Percentiles rank a stretch among this genome's conserved stretches.
Conservation (phyloP, 345 rosid species). For the Camelina neglecta region DNA sequence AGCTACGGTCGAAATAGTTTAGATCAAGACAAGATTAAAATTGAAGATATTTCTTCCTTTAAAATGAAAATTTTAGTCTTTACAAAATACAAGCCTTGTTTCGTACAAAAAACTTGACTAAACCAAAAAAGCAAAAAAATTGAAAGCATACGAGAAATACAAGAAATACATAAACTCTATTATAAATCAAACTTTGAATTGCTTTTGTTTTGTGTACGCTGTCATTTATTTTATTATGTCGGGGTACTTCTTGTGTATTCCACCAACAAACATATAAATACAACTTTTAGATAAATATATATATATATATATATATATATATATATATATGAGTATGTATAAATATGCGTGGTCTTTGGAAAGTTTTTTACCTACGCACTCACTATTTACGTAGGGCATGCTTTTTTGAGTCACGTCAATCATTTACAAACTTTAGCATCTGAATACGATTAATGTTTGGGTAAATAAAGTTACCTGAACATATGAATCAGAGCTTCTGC, state of each 20-base stretch:
- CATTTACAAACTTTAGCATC: slow-evolving; percentile 47
- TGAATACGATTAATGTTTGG: slow-evolving; percentile 37
- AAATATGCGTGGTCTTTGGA: slow-evolving; percentile 17
- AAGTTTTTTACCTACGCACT: slow-evolving; percentile 18
- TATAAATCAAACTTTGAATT: background rate
- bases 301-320: background rate
- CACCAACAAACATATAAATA: slow-evolving; percentile 31
- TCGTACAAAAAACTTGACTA: no score
- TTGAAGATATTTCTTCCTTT: background rate
- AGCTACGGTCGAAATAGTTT: background rate
- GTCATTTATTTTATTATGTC: slow-evolving; percentile 10
- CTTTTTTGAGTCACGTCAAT: slow-evolving; percentile 46
- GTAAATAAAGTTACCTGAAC: slow-evolving; percentile 40
- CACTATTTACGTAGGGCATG: slow-evolving; percentile 45
- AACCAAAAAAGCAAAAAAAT: no score
- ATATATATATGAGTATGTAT: background rate
- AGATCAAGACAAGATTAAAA: background rate
- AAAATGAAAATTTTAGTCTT: background rate
- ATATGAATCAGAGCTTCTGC: slow-evolving; percentile 49
- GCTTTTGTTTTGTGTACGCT: background rate
- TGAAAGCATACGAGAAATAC: background rate
- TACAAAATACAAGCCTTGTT: background rate
- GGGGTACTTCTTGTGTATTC: slow-evolving; percentile 17
- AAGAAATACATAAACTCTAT: background rate
- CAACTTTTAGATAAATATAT: background rate